These are phyloP conservation scores for Coemansia sp. DNA, from an alignment of 192 early-diverging fungal species.

Conservation along the genomic window DNA sequence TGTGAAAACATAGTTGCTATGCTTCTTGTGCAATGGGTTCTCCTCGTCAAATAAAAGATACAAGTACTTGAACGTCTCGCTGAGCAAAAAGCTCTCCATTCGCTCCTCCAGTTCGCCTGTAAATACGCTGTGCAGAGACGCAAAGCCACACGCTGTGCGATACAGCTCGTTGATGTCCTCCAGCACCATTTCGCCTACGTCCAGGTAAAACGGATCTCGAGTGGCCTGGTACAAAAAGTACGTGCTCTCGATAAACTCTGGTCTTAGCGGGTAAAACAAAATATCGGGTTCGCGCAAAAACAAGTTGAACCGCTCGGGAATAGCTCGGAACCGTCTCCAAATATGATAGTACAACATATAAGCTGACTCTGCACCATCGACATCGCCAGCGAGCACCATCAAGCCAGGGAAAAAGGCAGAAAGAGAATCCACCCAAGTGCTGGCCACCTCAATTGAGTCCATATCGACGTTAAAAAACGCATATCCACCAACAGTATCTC, in stretches of 20 bases:
- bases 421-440: slow-evolving; percentile 83
- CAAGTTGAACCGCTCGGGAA: slow-evolving; percentile 90
- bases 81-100: slow-evolving; percentile 94
- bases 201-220: slow-evolving; percentile 81
- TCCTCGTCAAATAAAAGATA: slow-evolving; percentile 88
- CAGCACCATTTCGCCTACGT: slow-evolving; percentile 84
- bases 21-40: slow-evolving; percentile 64
- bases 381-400: slow-evolving; percentile 85
- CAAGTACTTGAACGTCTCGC: slow-evolving; percentile 96
- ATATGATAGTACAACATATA: slow-evolving; percentile 84
- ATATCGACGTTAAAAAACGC: slow-evolving; percentile 89
- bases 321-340: slow-evolving; percentile 77
- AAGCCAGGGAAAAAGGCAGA: slow-evolving; percentile 91
- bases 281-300: slow-evolving; percentile 59
- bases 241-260: slow-evolving; percentile 93
- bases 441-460: slow-evolving; percentile 58
- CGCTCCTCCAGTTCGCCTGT: slow-evolving; percentile 67
- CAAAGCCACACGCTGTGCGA: slow-evolving; percentile 79
- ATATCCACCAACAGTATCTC: slow-evolving; percentile 65
- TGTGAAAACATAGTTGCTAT: slow-evolving; percentile 84
- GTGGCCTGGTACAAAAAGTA: slow-evolving; percentile 93
- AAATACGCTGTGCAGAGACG: slow-evolving; percentile 61
- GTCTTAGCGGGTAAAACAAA: slow-evolving; percentile 77
- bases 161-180: slow-evolving; percentile 70
- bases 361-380: slow-evolving; percentile 74